Evolutionary conservation across 129 eudicot species (phyloP).

Genomic region (Chrysanthemum seticuspe): DNA sequence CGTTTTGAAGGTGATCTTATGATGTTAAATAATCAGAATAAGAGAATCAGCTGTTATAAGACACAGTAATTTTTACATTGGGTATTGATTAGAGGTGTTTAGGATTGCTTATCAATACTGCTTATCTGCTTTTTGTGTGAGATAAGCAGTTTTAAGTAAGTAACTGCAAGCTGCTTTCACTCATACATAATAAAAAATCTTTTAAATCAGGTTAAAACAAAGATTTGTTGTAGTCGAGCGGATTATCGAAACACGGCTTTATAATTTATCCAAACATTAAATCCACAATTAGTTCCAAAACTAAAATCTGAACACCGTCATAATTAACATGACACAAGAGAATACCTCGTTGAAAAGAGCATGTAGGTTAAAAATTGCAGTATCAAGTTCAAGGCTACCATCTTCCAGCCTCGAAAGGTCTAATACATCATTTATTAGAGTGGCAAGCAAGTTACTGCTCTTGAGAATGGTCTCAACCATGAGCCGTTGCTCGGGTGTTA

Average conservation of each 20-base stretch:
- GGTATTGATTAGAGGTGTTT: too few relatives aligned
- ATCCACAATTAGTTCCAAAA: not conserved
- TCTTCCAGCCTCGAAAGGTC: conserved; percentile 96
- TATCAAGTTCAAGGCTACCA: conserved; percentile 92
- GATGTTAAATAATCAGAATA: too few relatives aligned
- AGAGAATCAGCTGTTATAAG: too few relatives aligned
- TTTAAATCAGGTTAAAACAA: not conserved
- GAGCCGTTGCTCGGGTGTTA: conserved; percentile 90
- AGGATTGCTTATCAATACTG: too few relatives aligned
- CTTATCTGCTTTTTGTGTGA: too few relatives aligned
- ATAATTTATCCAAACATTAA: not conserved
- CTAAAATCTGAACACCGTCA: not conserved
- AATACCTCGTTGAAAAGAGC: conserved; percentile 78
- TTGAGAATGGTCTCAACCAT: conserved; percentile 94
- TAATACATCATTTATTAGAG: conserved; percentile 87
- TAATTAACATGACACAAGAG: not conserved
- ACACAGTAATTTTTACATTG: too few relatives aligned
- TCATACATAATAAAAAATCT: not conserved
- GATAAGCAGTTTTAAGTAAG: too few relatives aligned
- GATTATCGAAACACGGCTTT: not conserved
- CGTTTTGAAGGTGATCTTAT: not conserved
- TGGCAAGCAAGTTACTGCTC: conserved; percentile 87
- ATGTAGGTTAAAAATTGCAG: conserved; percentile 70
- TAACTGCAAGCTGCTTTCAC: too few relatives aligned
- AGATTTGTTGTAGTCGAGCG: not conserved